Evolutionary conservation across 2,329 filamentous ascomycete species (phyloP), one percentile per base, ranked within the genome.

Genomic region (Onygenales sp.): DNA sequence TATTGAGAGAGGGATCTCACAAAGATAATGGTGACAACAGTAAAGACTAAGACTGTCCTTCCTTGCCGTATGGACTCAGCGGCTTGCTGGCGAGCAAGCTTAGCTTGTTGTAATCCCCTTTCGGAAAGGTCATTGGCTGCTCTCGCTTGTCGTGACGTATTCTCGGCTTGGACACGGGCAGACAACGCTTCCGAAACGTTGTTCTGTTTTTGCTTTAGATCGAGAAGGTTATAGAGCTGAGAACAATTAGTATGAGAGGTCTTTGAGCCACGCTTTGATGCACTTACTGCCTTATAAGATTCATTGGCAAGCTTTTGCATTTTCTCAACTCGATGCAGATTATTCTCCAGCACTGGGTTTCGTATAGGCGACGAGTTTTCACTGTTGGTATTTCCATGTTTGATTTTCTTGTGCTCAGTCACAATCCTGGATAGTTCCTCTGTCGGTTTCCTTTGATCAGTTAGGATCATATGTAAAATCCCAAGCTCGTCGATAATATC

Each of bases 151-250:
- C 76, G 71, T 0, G 81, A 78, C 0, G 82, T 83, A 1, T 78
- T 78, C 2, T 79, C 75, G 0, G 83, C 82, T 64, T 84, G 81
- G 49, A 84, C 79, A 17, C 71, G 68, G 2, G 68, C 67, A 52
- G 71, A 84, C 2, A 82, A 77, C 1, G 82, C 83, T 62, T 86
- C 83, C 46, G 84, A 78, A 0, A 81, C 81, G 65, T 85, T 86
- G 57, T 81, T 82, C 54, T 86, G 82, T 64, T 85, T 85, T 60
- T 86, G 83, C 61, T 86, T 86, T 1, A 85, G 73, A 57, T 86
- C 83, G 0, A 86, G 76, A 4, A 86, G 68, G 58, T 85, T 42
- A 33, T 51, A 43, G 36, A 51, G 40, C 49, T 51, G 9, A 13
- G 13, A 37, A 36, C 13, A 6, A 17, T 34, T 42, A 34, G 14